Evolutionary conservation across 192 early-diverging fungal species (phyloP), one percentile per base, ranked within the genome.

Genomic region (Coemansia sp.): DNA sequence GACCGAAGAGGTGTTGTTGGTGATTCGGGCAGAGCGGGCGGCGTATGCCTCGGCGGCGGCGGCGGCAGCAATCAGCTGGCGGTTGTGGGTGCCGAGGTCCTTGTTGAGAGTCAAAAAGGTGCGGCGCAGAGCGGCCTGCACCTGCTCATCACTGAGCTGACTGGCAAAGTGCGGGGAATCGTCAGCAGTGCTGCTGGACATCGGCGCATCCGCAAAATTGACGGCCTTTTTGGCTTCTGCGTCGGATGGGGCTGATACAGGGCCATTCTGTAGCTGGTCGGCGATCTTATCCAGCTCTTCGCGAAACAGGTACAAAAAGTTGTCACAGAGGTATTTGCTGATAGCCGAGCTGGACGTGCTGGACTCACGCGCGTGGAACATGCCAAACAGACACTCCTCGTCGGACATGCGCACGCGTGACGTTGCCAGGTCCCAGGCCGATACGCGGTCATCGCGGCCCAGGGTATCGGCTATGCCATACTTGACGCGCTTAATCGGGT

Each of bases 381-480:
- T 55, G 6, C 87, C 92, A 79, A 95, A 93, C 1, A 95, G 52
- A 26, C 85, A 87, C 56, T 95, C 92, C 53, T 95, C 90, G 24
- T 91, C 89, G n/a, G 83, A 73, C 32, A 80, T 84, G 29, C 90
- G 77, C 58, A 95, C 90, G 34, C 86, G 78, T 11, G 92, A 87
- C 60, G 88, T 80, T 5, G 92, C 92, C 10, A 91, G 60, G 60
- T 95, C 92, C 90, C 91, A 92, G 11, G 87, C 80, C 3, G 85
- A 81, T 7, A 95, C 62, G 38, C 83, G 78, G 17, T 89, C 84
- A 23, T 76, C 73, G 23, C 50, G 81, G 25, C 85, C 87, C 17
- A 93, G 60, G 33, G 82, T 83, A 36, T 95, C 93, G 3, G 91
- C 89, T 53, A 95, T 88, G 9, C 91, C 91, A 50, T 93, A 95